Evolutionary conservation across 257 asterid species (phyloP), one percentile per base, ranked within the genome.

Genomic region (Agastache rugosa): DNA sequence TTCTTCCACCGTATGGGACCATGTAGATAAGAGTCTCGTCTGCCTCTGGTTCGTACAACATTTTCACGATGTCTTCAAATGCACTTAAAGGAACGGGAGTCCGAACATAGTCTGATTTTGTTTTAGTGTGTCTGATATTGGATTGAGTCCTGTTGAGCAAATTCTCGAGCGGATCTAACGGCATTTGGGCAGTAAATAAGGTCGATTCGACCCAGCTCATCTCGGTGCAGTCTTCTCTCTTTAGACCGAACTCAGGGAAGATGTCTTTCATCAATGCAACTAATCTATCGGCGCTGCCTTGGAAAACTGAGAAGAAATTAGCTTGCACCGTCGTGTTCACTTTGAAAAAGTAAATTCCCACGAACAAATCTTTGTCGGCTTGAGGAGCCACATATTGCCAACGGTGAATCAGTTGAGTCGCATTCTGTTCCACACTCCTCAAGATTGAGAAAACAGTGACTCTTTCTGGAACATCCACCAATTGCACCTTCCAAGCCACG

Each of bases 231-330:
- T 47, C 54, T 16, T 47, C 20, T 47, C 54, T 15, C 9, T 0
- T 5, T 31, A 82, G 8, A 0, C 85, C 86, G 22, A 85, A 50
- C 56, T 82, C 82, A 0, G 85, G 89, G 70, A 85, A 85, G 8
- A 19, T 64, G 16, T 50, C 11, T 22, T 72, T 74, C 76, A 76
- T 63, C 22, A 74, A 0, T 0, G 71, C 27, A 9, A 82, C 63
- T 44, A 84, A 71, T 62, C 64, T 48, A 20, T 69, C 74, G 16
- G 16, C 63, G 17, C 77, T 75, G 0, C 86, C 89, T 5, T 79
- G 81, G 75, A 29, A 29, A 66, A 85, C 4, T 1, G 81, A 68
- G 11, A 12, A 53, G 39, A 83, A 76, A 0, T 76, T 25, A 1
- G 76, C 84, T 31, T 39, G 51, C 0, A 79, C 34, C 0, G 83